phyloP scores from a whole-genome alignment of 108 stramenopile species.

The Asterionellopsis glacialis region DNA sequence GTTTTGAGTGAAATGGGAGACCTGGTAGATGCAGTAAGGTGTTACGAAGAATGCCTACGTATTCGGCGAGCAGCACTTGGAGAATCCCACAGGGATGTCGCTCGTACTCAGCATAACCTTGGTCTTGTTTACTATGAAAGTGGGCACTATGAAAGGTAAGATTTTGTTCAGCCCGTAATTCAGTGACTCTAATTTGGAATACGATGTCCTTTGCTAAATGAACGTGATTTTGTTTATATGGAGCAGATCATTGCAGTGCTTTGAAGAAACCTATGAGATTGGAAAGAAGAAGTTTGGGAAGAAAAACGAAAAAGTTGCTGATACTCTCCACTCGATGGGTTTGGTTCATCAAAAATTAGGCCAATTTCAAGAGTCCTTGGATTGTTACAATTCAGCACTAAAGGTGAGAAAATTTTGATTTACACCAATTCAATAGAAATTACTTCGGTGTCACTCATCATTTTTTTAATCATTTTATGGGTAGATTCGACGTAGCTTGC shows the following conservation, averaged over 20 bases:
- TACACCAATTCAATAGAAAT: background rate
- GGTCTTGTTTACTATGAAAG: conserved; percentile 5
- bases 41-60: conserved; percentile 13
- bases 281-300: conserved; percentile 8
- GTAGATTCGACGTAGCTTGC: background rate
- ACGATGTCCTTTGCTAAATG: no score
- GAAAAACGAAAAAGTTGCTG: conserved; percentile 9
- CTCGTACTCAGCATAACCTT: conserved; percentile 16
- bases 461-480: background rate
- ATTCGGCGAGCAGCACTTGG: conserved; percentile 4
- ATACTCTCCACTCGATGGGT: conserved; percentile 12
- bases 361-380: conserved; percentile 4
- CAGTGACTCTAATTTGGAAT: no score
- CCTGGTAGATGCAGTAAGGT: background rate
- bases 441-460: background rate
- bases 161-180: no score
- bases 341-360: conserved; percentile 2
- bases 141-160: conserved; percentile 1
- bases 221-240: no score
- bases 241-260: conserved; percentile 13
- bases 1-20: conserved; percentile 11
- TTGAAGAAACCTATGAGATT: conserved; percentile 5
- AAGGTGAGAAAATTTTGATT: background rate
- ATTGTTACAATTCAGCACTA: conserved; percentile 2
- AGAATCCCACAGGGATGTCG: conserved; percentile 4